Evolutionary conservation across 108 stramenopile genomes (phyloP), one percentile per base, ranked within the genome.

Genomic region (Skeletonema marinoi): DNA sequence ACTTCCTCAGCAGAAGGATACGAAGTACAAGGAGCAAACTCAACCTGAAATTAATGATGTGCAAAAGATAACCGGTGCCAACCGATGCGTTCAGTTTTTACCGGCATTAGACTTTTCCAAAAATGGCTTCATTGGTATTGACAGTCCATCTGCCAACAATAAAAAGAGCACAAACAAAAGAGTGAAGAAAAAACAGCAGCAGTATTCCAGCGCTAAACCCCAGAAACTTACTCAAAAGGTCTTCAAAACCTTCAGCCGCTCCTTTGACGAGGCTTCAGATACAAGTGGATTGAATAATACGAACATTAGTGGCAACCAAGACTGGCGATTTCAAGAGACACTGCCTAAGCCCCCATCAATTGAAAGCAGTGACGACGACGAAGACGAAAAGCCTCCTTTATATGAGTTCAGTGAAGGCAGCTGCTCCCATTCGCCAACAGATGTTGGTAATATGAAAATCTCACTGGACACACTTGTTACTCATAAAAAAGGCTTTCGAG

Each of bases 71-170:
- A 36, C 42, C 8, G 63, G 65, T 44, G 74, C 67, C 41, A 66
- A 76, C 41, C 54, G 60, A 56, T 81, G 80, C 63, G 69, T 63
- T 19, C 80, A 81, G 35, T 81, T 81, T 46, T 36, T 81, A 29
- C 80, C 80, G 69, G 73, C 80, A 6, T 60, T 74, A 61, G 70
- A 51, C 21, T 74, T 74, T 42, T 81, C 80, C 69, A 74, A 33
- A 73, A 69, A 19, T 73, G 50, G 13, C 33, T 68, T 48, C 9
- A 51, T 30, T 17, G 33, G 13, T 60, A 36, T 72, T 17, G 61
- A 80, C 19, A 56, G 54, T 25, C 54, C 54, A 30, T 62, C 48
- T n/a, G 13, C 31, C 6, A 39, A 60, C 3, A 31, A 2, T 11
- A 63, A 32, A 13, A 63, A 64, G 70, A 29, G 32, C 16, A 38